Conservation (phyloP, 768 basidiomycete species). For the Collybia sordida region DNA sequence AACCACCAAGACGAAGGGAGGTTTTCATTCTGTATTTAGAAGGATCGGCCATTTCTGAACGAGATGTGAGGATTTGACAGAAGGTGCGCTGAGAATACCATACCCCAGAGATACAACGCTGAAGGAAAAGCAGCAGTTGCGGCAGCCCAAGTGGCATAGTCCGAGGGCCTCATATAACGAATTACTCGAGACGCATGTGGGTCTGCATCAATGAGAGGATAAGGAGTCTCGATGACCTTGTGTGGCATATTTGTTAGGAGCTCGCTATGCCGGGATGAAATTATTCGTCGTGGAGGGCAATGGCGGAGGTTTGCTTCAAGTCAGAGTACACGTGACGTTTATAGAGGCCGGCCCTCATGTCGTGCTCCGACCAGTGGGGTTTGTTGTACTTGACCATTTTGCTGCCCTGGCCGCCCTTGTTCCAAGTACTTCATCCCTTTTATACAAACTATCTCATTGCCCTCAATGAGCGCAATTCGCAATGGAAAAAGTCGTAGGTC, state of each 20-base stretch:
- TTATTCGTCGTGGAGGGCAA: slow-evolving; percentile 26
- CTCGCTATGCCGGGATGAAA: background rate
- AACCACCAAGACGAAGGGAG: slow-evolving; percentile 52
- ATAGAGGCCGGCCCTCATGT: slow-evolving; percentile 33
- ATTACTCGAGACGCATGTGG: slow-evolving; percentile 88
- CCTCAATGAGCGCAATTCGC: slow-evolving; percentile 60
- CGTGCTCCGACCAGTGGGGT: slow-evolving; percentile 1
- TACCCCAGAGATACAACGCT: slow-evolving; percentile 83
- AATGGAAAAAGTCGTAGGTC: slow-evolving; percentile 32
- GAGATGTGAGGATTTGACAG: slow-evolving; percentile 5
- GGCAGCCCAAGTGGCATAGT: slow-evolving; percentile 84
- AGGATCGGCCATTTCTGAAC: slow-evolving; percentile 50
- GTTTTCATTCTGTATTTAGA: slow-evolving; percentile 36
- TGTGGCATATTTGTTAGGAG: slow-evolving; percentile 41
- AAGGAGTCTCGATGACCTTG: slow-evolving; percentile 59
- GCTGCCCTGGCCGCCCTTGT: slow-evolving; percentile 10
- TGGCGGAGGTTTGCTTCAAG: slow-evolving; percentile 13
- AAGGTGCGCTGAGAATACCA: slow-evolving; percentile 24
- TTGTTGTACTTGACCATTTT: slow-evolving; percentile 18
- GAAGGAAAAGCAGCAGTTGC: slow-evolving; percentile 80
- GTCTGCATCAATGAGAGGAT: slow-evolving; percentile 92
- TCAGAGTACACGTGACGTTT: slow-evolving; percentile 26
- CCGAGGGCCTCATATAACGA: slow-evolving; percentile 83
- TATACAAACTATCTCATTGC: slow-evolving; percentile 3
- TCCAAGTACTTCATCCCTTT: slow-evolving; percentile 2